Conservation (phyloP, 2,329 filamentous ascomycete genomes). For the Diplocarpon rosae region DNA sequence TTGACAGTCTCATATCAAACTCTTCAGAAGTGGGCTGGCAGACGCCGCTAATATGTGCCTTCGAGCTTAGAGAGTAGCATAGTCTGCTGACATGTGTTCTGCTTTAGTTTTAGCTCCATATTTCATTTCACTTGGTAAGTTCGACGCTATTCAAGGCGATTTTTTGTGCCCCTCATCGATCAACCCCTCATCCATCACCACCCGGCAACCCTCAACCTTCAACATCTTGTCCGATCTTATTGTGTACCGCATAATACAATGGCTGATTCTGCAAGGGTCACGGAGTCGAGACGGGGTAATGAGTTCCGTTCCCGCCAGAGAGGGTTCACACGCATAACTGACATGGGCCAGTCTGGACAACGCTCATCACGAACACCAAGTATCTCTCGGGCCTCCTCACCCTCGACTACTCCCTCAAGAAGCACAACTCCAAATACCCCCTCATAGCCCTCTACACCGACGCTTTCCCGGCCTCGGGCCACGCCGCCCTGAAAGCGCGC, state of each 20-base stretch:
- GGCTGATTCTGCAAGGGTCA: constrained; percentile 18
- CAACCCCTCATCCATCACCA: neutral
- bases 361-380: constrained; percentile 71
- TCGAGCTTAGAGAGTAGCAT: neutral
- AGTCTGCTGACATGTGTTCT: neutral
- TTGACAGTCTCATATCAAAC: neutral
- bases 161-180: no score
- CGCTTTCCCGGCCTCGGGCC: constrained; percentile 57
- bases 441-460: constrained; percentile 77
- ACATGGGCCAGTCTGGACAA: constrained; percentile 63
- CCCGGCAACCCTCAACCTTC: neutral
- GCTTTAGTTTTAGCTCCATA: neutral
- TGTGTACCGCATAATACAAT: constrained; percentile 3
- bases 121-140: neutral
- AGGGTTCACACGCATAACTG: neutral
- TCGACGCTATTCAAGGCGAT: no score
- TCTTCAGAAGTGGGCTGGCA: neutral
- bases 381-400: constrained; percentile 78
- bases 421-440: constrained; percentile 56
- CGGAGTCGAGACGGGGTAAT: constrained; percentile 24
- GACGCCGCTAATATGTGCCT: neutral
- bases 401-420: constrained; percentile 65
- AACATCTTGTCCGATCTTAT: neutral
- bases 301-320: neutral
- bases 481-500: constrained; percentile 56